A percentile compares a stretch with the other conserved stretches of the same genome.
These are phyloP conservation scores for Sclerotinia spermophila DNA, from an alignment of 2,329 filamentous ascomycete species.

Conservation along the genomic window DNA sequence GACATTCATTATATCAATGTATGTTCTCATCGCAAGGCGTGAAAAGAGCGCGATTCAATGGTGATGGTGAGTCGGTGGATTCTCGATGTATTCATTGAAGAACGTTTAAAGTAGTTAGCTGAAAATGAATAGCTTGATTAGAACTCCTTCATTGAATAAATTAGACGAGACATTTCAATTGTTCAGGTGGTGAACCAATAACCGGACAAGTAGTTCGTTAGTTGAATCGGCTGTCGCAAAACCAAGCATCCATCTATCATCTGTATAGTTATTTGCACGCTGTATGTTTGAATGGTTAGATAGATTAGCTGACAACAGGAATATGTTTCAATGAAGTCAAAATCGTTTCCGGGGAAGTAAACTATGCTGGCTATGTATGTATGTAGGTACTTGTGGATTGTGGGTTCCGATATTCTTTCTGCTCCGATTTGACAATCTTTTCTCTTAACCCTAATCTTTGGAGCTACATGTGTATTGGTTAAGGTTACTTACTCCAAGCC, in stretches of 20 bases:
- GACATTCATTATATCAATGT: not conserved
- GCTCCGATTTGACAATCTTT: not conserved
- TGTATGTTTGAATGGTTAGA: not conserved
- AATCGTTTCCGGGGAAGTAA: conserved; percentile 9
- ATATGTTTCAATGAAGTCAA: not conserved
- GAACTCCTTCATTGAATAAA: not conserved
- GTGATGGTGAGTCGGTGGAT: not conserved
- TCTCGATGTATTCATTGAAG: not conserved
- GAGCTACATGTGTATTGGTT: not conserved
- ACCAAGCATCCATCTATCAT: not conserved
- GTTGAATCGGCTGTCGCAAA: not conserved
- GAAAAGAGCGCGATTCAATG: not conserved
- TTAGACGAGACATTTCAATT: conserved; percentile 6
- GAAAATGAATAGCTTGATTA: not conserved
- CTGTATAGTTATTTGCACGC: conserved; percentile 1
- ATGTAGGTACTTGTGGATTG: not conserved
- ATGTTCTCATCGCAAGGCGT: not conserved
- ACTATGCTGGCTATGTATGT: not conserved
- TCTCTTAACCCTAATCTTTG: not conserved
- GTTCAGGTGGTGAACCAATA: not conserved
- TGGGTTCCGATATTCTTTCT: not conserved
- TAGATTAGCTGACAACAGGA: not conserved
- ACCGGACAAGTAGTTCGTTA: not conserved
- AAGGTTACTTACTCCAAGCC: no score
- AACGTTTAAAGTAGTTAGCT: not conserved